Conservation (phyloP, 208 protist genomes). For the Leishmania braziliensis region DNA sequence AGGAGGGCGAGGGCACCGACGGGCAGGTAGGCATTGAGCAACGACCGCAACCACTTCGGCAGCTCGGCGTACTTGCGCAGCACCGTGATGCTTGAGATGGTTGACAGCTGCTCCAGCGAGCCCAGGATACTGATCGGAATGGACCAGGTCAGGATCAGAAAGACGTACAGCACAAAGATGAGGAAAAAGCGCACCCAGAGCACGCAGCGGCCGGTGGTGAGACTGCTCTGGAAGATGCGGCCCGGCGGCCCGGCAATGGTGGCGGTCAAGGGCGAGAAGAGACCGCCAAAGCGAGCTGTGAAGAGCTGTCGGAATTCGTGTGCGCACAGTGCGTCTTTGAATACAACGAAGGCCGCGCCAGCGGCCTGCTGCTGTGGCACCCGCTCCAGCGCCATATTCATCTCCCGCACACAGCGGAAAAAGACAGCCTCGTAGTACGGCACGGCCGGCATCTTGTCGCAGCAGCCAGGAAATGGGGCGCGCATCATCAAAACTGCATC, state of each 20-base stretch:
- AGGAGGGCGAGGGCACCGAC: constrained; percentile 70
- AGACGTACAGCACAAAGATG: constrained; percentile 51
- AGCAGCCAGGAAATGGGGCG: constrained; percentile 39
- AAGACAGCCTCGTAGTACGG: constrained; percentile 53
- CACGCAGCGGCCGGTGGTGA: constrained; percentile 45
- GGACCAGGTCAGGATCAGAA: constrained; percentile 70
- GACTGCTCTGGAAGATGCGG: constrained; percentile 67
- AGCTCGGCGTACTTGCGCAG: constrained; percentile 38
- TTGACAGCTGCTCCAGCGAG: constrained; percentile 69
- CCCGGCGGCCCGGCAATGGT: constrained; percentile 73
- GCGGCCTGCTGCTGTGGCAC: constrained; percentile 40
- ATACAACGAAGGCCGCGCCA: constrained; percentile 71
- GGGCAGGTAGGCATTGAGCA: constrained; percentile 69
- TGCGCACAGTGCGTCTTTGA: constrained; percentile 60
- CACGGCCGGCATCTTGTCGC: constrained; percentile 50
- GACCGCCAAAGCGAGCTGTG: constrained; percentile 40
- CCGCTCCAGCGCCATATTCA: constrained; percentile 55
- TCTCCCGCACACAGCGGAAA: constrained; percentile 26
- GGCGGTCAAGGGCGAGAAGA: constrained; percentile 41
- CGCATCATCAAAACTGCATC: constrained; percentile 35
- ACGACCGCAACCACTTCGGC: constrained; percentile 41
- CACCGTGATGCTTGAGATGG: constrained; percentile 44
- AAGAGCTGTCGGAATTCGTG: constrained; percentile 84
- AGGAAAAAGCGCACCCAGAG: constrained; percentile 51
- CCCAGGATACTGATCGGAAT: constrained; percentile 79